phyloP scores from a whole-genome alignment of 495 filamentous ascomycete genomes.

The Baudoinia panamericana region DNA sequence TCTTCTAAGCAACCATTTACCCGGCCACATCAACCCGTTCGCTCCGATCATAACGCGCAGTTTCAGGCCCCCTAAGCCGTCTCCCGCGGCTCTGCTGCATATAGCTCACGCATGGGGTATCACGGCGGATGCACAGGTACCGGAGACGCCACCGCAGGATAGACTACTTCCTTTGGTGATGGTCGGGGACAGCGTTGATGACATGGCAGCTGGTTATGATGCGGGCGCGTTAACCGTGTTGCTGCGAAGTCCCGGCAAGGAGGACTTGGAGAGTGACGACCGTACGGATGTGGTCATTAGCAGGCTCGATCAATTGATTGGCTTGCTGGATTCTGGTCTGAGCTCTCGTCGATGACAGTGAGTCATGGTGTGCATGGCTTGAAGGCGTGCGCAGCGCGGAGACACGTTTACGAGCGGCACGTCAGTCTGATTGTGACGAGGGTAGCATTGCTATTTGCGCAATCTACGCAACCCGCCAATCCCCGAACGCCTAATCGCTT shows the following conservation, averaged over 20 bases:
- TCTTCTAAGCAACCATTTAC: conserved; percentile 62
- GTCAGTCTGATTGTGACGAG: too few relatives aligned
- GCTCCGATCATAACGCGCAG: conserved; percentile 75
- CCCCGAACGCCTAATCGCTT: not conserved
- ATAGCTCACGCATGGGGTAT: conserved; percentile 68
- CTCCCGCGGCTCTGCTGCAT: conserved; percentile 74
- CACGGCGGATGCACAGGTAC: conserved; percentile 31
- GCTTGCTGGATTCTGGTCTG: conserved; percentile 23
- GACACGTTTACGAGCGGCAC: too few relatives aligned
- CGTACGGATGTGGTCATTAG: conserved; percentile 50
- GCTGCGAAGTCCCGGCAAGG: conserved; percentile 69
- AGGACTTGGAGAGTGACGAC: conserved; percentile 55
- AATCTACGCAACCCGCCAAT: not conserved
- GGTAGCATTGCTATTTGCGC: too few relatives aligned
- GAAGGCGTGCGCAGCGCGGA: too few relatives aligned
- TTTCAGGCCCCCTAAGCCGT: conserved; percentile 72
- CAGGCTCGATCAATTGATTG: conserved; percentile 28
- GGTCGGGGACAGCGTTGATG: conserved; percentile 84
- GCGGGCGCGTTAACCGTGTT: conserved; percentile 86
- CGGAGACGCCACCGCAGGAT: conserved; percentile 16
- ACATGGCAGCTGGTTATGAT: conserved; percentile 74
- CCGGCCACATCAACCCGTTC: conserved; percentile 43
- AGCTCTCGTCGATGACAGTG: conserved; percentile 3
- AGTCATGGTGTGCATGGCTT: not conserved
- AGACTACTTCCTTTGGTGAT: conserved; percentile 35